Percentiles rank a stretch among this genome's conserved stretches.
phyloP scores from a whole-genome alignment of 805 yeast species.

The Candida germanica region DNA sequence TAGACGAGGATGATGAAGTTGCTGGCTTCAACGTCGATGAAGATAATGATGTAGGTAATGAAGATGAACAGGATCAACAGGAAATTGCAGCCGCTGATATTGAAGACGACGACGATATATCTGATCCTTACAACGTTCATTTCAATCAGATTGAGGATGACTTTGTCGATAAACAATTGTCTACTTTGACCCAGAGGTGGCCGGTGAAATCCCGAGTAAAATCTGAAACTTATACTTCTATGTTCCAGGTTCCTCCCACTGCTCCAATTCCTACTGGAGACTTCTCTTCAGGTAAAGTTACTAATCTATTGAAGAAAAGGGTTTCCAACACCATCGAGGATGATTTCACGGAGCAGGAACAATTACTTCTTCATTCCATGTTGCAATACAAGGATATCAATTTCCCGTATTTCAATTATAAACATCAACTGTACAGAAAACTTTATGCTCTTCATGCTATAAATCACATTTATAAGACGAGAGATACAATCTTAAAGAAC shows the following conservation, averaged over 20 bases:
- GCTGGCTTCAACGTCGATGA: conserved; percentile 32
- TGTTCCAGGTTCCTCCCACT: conserved; percentile 35
- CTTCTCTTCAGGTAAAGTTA: neutral
- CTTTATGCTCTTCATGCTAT: conserved; percentile 68
- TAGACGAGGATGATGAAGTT: conserved; percentile 28
- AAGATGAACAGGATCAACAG: conserved; percentile 21
- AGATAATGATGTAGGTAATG: conserved; percentile 16
- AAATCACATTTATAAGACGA: conserved; percentile 82
- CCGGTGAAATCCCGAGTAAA: conserved; percentile 15
- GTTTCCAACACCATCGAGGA: conserved; percentile 13
- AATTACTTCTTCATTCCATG: conserved; percentile 56
- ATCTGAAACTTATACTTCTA: conserved; percentile 23
- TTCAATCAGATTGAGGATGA: conserved; percentile 53
- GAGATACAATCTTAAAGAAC: conserved; percentile 80
- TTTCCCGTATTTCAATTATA: conserved; percentile 51
- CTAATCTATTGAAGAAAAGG: conserved; percentile 25
- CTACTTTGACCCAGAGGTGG: conserved; percentile 28
- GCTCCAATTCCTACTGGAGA: conserved; percentile 13
- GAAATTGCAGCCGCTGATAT: conserved; percentile 21
- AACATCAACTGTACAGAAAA: conserved; percentile 55
- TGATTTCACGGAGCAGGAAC: conserved; percentile 12
- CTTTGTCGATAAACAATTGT: conserved; percentile 25
- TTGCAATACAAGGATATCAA: conserved; percentile 70
- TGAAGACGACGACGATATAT: conserved; percentile 35
- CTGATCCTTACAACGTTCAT: conserved; percentile 77